phyloP scores from a whole-genome alignment of 1,284 basidiomycete genomes.

The Leccinum cinnamomeum region DNA sequence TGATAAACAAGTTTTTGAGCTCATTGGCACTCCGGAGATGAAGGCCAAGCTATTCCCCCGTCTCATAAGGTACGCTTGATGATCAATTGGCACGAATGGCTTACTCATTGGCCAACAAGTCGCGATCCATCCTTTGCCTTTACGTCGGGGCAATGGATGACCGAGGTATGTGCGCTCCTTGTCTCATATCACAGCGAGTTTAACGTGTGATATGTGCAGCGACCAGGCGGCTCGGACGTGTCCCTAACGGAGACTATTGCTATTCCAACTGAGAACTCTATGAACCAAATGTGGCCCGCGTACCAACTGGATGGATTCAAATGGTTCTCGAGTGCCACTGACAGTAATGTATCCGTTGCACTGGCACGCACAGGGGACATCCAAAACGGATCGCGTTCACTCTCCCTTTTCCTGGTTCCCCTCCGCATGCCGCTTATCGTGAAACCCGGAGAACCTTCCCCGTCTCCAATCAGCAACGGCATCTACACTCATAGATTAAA shows the following conservation, averaged over 20 bases:
- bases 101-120: conserved; percentile 36
- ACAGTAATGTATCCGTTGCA: conserved; percentile 70
- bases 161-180: conserved; percentile 48
- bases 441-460: conserved; percentile 39
- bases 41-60: conserved; percentile 57
- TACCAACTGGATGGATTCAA: conserved; percentile 72
- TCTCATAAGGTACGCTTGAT: conserved; percentile 53
- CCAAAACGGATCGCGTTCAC: conserved; percentile 54
- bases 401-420: conserved; percentile 73
- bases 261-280: conserved; percentile 32
- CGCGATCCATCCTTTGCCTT: conserved; percentile 64
- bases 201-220: conserved; percentile 37
- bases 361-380: conserved; percentile 66
- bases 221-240: conserved; percentile 77
- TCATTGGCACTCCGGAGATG: conserved; percentile 60
- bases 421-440: conserved; percentile 55
- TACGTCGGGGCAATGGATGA: conserved; percentile 85
- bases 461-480: conserved; percentile 60
- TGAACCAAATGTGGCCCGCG: conserved; percentile 45
- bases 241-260: conserved; percentile 75
- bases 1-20: conserved; percentile 52
- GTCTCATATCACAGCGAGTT: neutral
- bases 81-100: neutral
- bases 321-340: conserved; percentile 85
- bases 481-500: conserved; percentile 75